Conservation (phyloP, 2,329 filamentous ascomycete species). For the Boeremia exigua region DNA sequence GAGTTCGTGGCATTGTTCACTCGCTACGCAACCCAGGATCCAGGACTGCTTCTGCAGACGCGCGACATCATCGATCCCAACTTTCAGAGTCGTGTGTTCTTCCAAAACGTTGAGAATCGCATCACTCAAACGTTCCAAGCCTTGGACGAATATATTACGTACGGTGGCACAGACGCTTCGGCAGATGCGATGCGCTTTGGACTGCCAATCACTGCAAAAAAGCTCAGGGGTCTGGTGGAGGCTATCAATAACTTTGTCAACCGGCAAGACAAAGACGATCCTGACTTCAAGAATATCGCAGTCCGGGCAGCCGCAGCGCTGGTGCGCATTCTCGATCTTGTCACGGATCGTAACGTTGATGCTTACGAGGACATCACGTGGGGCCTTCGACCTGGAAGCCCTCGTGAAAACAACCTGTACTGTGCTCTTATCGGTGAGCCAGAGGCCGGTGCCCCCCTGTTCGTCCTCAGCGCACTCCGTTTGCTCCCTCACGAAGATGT, state of each 20-base stretch:
- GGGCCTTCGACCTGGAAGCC: slow-evolving; percentile 34
- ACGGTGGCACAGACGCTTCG: slow-evolving; percentile 33
- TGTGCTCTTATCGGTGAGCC: slow-evolving; percentile 36
- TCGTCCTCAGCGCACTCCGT: slow-evolving; percentile 39
- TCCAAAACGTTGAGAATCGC: slow-evolving; percentile 43
- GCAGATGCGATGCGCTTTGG: slow-evolving; percentile 33
- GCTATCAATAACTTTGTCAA: slow-evolving; percentile 38
- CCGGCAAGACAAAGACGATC: slow-evolving; percentile 29
- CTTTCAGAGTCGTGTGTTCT: slow-evolving; percentile 45
- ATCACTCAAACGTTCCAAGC: slow-evolving; percentile 36
- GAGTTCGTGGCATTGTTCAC: slow-evolving; percentile 39
- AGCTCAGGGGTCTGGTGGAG: slow-evolving; percentile 34
- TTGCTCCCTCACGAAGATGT: slow-evolving; percentile 40
- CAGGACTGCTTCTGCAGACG: slow-evolving; percentile 35
- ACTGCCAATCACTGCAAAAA: slow-evolving; percentile 39
- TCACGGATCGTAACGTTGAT: slow-evolving; percentile 41
- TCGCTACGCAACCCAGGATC: slow-evolving; percentile 36
- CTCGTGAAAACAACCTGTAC: slow-evolving; percentile 42
- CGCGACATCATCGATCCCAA: slow-evolving; percentile 37
- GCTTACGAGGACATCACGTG: slow-evolving; percentile 41
- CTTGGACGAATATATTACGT: slow-evolving; percentile 39
- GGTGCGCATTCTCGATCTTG: slow-evolving; percentile 41
- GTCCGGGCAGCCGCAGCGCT: slow-evolving; percentile 38
- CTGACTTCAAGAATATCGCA: slow-evolving; percentile 28
- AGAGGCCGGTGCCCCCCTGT: slow-evolving; percentile 23